Conservation (phyloP, 2,329 filamentous ascomycete genomes). For the Calonectria crousiana region DNA sequence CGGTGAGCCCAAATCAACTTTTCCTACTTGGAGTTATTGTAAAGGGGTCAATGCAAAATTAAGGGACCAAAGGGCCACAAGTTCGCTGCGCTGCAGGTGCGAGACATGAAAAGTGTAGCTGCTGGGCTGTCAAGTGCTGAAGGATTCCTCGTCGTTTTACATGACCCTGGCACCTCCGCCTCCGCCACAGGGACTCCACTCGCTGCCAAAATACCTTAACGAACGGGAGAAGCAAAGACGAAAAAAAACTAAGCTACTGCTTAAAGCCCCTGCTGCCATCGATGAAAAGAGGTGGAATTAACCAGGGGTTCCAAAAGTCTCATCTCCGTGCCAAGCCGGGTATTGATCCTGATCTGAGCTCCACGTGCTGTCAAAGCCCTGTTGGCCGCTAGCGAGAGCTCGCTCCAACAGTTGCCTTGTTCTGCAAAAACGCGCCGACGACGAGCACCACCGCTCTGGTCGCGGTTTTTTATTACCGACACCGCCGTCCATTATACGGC, state of each 20-base stretch:
- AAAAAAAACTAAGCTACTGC: not conserved
- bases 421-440: not conserved
- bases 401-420: not conserved
- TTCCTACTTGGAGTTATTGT: not conserved
- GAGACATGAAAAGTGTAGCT: not conserved
- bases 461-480: not conserved
- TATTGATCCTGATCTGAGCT: constrained; percentile 2
- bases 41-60: not conserved
- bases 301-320: not conserved
- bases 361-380: not conserved
- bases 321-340: constrained; percentile 7
- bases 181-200: not conserved
- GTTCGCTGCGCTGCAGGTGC: not conserved
- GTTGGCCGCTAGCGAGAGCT: not conserved
- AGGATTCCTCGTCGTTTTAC: not conserved
- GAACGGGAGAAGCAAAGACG: not conserved
- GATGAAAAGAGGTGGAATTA: not conserved
- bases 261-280: not conserved
- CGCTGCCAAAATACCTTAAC: not conserved
- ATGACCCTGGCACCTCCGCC: not conserved
- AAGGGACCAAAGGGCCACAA: not conserved
- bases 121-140: not conserved
- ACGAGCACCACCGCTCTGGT: not conserved
- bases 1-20: not conserved
- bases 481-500: not conserved